Conservation (phyloP, 2,329 filamentous ascomycete genomes). For the Paecilomyces sp. region DNA sequence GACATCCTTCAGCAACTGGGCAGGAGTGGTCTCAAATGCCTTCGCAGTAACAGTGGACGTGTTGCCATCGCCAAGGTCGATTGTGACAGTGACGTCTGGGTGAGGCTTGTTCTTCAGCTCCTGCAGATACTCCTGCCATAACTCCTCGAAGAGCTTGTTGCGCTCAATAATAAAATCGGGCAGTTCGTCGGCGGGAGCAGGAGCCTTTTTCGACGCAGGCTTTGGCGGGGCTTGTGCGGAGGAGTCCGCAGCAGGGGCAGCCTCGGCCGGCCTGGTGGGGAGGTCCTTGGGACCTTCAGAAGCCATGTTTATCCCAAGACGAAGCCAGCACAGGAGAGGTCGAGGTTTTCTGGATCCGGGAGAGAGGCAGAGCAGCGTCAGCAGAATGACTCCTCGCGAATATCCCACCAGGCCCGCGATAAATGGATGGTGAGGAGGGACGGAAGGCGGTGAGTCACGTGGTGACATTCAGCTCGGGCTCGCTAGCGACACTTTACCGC, state of each 20-base stretch:
- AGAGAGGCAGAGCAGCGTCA: conserved; percentile 8
- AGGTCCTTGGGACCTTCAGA: conserved; percentile 29
- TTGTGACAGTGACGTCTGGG: conserved; percentile 42
- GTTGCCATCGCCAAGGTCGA: conserved; percentile 36
- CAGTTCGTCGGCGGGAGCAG: conserved; percentile 32
- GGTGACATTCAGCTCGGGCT: conserved; percentile 21
- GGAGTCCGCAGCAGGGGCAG: conserved; percentile 12
- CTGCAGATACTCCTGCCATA: conserved; percentile 77
- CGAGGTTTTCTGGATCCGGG: not conserved
- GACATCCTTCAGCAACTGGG: conserved; percentile 69
- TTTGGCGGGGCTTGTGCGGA: conserved; percentile 25
- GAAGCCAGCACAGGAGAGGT: not conserved
- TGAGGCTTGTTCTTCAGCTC: conserved; percentile 54
- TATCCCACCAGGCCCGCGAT: not conserved
- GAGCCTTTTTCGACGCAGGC: conserved; percentile 19
- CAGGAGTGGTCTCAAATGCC: conserved; percentile 87
- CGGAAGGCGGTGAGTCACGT: conserved; percentile 29
- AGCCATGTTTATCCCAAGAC: conserved; percentile 19
- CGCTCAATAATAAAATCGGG: conserved; percentile 78
- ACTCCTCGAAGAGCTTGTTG: conserved; percentile 77
- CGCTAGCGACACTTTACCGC: conserved; percentile 32
- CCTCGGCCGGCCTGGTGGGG: conserved; percentile 25
- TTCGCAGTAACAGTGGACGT: conserved; percentile 51
- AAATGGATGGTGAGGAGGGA: conserved; percentile 15
- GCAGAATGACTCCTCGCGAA: not conserved